Conservation (phyloP, 352 stramenopile species). For the Globisporangium polare region DNA sequence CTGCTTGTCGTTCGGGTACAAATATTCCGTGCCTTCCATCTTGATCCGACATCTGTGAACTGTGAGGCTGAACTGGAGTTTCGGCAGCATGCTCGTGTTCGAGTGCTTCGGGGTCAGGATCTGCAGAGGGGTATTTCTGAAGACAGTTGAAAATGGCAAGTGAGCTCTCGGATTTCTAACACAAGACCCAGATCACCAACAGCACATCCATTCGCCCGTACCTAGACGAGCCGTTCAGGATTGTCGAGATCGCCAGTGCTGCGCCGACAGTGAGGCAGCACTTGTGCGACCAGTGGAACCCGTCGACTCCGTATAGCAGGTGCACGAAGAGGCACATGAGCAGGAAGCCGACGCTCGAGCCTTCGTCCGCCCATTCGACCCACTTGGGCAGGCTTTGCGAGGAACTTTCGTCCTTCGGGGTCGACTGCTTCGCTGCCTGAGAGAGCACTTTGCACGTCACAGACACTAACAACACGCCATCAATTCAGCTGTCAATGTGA, state of each 20-base stretch:
- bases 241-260: constrained; percentile 75
- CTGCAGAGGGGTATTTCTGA: constrained; percentile 23
- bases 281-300: constrained; percentile 85
- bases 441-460: constrained; percentile 74
- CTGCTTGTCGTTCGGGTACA: constrained; percentile 36
- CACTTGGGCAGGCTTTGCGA: constrained; percentile 53
- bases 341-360: constrained; percentile 73
- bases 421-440: constrained; percentile 24
- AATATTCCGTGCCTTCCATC: constrained; percentile 67
- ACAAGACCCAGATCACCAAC: neutral
- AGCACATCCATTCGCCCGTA: neutral
- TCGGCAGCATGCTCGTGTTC: constrained; percentile 58
- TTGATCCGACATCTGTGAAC: constrained; percentile 79
- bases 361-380: constrained; percentile 74
- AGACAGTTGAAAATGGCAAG: neutral
- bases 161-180: constrained; percentile 13
- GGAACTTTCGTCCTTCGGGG: constrained; percentile 21
- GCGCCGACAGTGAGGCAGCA: constrained; percentile 79
- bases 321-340: constrained; percentile 85
- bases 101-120: constrained; percentile 41
- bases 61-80: constrained; percentile 76
- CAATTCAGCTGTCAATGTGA: neutral
- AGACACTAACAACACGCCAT: constrained; percentile 33
- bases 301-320: constrained; percentile 76
- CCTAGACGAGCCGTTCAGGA: constrained; percentile 62